Evolutionary conservation across 176 grass and related monocot genomes (phyloP), one percentile per base, ranked within the genome.

Genomic region (Oropetium thomaeum): DNA sequence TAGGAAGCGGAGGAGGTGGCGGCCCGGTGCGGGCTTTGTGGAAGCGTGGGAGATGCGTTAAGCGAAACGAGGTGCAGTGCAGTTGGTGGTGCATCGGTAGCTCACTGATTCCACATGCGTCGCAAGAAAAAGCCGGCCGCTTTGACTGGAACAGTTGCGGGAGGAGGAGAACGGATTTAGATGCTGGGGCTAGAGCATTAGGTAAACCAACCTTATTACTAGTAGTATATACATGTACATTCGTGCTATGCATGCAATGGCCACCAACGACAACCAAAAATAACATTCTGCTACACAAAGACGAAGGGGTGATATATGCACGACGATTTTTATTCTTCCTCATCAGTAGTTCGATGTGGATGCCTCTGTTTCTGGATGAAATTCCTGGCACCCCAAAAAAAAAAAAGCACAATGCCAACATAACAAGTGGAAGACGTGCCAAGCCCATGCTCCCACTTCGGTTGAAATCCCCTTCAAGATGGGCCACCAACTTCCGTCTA

Each of bases 161-260:
- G 38, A 27, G n/a, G 55, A 33, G 23, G 23, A 10, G 23, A 35
- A 62, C 4, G 55, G 86, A 70, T 83, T 84, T 80, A 88, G 81
- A 81, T 88, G 63, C n/a, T 14, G 32, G 41, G 57, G 54, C 47
- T 38, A 76, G 87, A 67, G 65, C 31, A 84, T 81, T 89, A 84
- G 87, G 87, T 89, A 33, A 84, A 89, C 87, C 62, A 84, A 89
- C 62, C 73, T 49, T 72, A 12, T 37, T 49, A 45, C 47, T n/a
- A n/a, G n/a, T n/a, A n/a, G n/a, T n/a, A n/a, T n/a, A n/a, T n/a
- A n/a, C n/a, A n/a, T n/a, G 35, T 7, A 1, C 35, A 37, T n/a
- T n/a, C n/a, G 35, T 26, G 7, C 44, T 17, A 47, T 4, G 23
- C 26, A 11, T 8, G 8, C 51, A 25, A 8, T 55, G 52, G 8